Evolutionary conservation across 2,329 filamentous ascomycete genomes (phyloP).

Genomic region (Plectosphaerella cucumerina): DNA sequence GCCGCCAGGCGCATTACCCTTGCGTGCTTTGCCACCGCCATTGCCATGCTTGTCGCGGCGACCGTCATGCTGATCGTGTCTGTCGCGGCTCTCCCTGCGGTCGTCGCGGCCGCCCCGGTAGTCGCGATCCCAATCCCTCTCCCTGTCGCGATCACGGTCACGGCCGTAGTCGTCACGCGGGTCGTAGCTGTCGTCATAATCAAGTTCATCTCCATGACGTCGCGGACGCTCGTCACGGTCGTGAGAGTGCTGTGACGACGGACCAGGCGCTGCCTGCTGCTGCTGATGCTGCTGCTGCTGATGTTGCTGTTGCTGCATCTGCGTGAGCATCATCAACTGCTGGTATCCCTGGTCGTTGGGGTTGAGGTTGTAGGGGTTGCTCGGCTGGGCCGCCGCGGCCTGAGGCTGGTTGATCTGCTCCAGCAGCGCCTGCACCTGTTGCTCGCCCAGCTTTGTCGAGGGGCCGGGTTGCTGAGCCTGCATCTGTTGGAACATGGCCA

Average conservation of each 20-base stretch:
- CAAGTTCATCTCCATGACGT: not conserved
- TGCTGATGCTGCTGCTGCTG: slow-evolving; percentile 11
- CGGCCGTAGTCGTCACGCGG: slow-evolving; percentile 13
- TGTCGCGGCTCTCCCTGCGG: slow-evolving; percentile 22
- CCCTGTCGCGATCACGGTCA: slow-evolving; percentile 18
- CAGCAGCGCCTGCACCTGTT: slow-evolving; percentile 38
- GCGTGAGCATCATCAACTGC: slow-evolving; percentile 32
- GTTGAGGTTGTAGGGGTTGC: slow-evolving; percentile 23
- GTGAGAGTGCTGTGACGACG: slow-evolving; percentile 8
- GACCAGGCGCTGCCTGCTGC: slow-evolving; percentile 7
- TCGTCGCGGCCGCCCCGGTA: not conserved
- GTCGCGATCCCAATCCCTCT: slow-evolving; percentile 16
- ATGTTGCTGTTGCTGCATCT: slow-evolving; percentile 27
- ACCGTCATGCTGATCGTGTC: slow-evolving; percentile 22
- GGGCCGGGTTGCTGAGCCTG: slow-evolving; percentile 17
- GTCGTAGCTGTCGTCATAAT: slow-evolving; percentile 7
- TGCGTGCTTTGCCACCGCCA: slow-evolving; percentile 31
- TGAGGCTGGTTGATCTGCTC: slow-evolving; percentile 35
- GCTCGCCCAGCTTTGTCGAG: slow-evolving; percentile 19
- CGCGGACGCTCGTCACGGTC: not conserved
- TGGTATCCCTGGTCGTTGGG: slow-evolving; percentile 35
- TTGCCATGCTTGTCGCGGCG: slow-evolving; percentile 24
- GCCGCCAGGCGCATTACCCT: slow-evolving; percentile 19
- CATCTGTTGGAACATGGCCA: slow-evolving; percentile 37
- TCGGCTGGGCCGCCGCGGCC: slow-evolving; percentile 5